phyloP scores from a whole-genome alignment of 306 rosid genomes.

The Castanea sativa region DNA sequence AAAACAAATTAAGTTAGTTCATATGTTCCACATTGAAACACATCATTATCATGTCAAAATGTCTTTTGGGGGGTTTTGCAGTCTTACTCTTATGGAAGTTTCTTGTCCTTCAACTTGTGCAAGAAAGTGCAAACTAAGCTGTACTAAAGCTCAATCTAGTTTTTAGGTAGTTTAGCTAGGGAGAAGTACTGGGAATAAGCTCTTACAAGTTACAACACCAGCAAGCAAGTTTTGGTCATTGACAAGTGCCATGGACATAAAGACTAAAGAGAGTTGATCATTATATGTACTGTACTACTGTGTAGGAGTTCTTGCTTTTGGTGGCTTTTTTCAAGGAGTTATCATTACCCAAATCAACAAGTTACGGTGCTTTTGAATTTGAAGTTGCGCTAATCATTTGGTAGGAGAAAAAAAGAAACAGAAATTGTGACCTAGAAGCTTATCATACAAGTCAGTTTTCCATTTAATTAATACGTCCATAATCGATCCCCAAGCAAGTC shows the following conservation, averaged over 20 bases:
- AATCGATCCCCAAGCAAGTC: conserved; percentile 16
- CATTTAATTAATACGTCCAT: conserved; percentile 13
- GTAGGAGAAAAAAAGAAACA: conserved; percentile 13
- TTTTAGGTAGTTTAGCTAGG: background rate
- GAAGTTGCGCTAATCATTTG: conserved; percentile 13
- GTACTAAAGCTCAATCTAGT: background rate
- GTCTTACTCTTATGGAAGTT: background rate
- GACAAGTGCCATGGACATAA: background rate
- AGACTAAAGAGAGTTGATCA: background rate
- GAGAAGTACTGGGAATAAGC: background rate
- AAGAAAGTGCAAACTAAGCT: background rate
- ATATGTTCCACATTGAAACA: conserved; percentile 13
- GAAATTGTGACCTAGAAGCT: background rate
- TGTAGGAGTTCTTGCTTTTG: background rate
- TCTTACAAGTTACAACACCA: background rate
- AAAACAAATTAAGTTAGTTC: background rate
- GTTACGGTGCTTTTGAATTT: conserved; percentile 18
- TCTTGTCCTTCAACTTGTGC: background rate
- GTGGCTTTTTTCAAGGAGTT: background rate
- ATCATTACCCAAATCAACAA: conserved; percentile 17
- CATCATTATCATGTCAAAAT: conserved; percentile 10
- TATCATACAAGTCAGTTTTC: conserved; percentile 26
- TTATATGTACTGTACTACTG: background rate
- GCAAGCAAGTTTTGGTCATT: background rate
- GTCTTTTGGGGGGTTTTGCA: background rate